Evolutionary conservation across 805 yeast species (phyloP).

Genomic region (Ogataea angusta): DNA sequence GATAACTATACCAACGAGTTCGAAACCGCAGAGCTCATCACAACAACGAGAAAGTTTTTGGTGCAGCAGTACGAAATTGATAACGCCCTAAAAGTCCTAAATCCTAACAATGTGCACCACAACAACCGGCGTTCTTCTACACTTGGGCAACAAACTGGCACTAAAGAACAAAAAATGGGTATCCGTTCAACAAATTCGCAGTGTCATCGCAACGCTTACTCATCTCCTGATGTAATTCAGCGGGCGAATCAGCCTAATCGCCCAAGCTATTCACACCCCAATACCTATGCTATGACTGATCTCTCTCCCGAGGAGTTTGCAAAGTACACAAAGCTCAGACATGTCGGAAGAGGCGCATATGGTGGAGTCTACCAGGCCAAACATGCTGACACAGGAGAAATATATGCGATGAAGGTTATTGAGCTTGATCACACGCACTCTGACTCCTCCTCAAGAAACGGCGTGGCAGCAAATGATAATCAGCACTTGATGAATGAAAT

Average conservation of each 20-base stretch:
- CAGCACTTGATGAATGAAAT: conserved; percentile 61
- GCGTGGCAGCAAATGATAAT: conserved; percentile 5
- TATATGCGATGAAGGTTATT: conserved; percentile 28
- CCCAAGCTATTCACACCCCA: neutral
- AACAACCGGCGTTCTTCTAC: conserved; percentile 12
- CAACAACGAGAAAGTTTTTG: conserved; percentile 9
- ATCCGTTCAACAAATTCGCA: conserved; percentile 5
- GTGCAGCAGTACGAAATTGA: conserved; percentile 8
- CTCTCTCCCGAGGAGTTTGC: conserved; percentile 22
- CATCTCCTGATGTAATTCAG: neutral
- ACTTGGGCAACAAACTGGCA: conserved; percentile 13
- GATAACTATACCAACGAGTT: conserved; percentile 14
- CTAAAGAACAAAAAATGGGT: conserved; percentile 4
- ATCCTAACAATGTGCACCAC: conserved; percentile 14
- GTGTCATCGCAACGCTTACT: conserved; percentile 3
- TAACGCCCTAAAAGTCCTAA: conserved; percentile 8
- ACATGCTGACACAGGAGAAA: conserved; percentile 8
- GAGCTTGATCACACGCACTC: conserved; percentile 9
- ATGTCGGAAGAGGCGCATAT: conserved; percentile 87
- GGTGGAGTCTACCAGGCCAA: conserved; percentile 67
- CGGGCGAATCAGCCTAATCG: neutral
- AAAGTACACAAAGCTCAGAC: conserved; percentile 51
- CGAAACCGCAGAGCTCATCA: conserved; percentile 6
- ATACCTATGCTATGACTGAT: conserved; percentile 15
- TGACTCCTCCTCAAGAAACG: conserved; percentile 5